Percentiles rank a stretch among this genome's conserved stretches.
Conservation (phyloP, 2,329 filamentous ascomycete genomes). For the Epichloe gansuensis region DNA sequence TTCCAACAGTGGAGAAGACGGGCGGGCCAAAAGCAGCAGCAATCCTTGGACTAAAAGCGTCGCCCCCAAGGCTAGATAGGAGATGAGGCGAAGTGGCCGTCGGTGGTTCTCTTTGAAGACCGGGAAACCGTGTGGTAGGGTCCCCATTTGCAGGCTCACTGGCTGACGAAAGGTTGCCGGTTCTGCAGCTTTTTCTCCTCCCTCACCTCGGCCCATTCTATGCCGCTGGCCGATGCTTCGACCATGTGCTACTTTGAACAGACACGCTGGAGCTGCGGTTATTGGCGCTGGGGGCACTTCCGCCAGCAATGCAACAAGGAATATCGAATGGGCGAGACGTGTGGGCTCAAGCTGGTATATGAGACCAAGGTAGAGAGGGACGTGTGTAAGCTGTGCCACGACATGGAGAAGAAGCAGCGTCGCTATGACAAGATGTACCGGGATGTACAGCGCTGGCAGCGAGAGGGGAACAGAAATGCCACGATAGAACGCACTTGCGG, state of each 20-base stretch:
- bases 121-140: not conserved
- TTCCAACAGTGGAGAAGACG: not conserved
- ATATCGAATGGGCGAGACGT: constrained; percentile 91
- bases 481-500: constrained; percentile 58
- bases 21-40: not conserved
- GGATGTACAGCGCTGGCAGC: constrained; percentile 65
- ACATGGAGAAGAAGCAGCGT: constrained; percentile 74
- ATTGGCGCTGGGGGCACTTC: constrained; percentile 93
- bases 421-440: constrained; percentile 60
- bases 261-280: constrained; percentile 71
- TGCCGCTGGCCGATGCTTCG: constrained; percentile 10
- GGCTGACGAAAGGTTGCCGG: constrained; percentile 9
- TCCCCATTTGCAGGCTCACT: constrained; percentile 8
- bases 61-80: not conserved
- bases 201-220: constrained; percentile 6
- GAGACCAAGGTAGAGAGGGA: constrained; percentile 49
- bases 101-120: not conserved
- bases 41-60: not conserved
- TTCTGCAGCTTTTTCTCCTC: constrained; percentile 7
- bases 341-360: constrained; percentile 83
- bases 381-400: constrained; percentile 75
- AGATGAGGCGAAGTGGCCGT: not conserved
- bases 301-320: constrained; percentile 87
- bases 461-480: constrained; percentile 59
- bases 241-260: constrained; percentile 95